Evolutionary conservation across 805 yeast genomes (phyloP).

Genomic region (Pichia gijzeniarum): DNA sequence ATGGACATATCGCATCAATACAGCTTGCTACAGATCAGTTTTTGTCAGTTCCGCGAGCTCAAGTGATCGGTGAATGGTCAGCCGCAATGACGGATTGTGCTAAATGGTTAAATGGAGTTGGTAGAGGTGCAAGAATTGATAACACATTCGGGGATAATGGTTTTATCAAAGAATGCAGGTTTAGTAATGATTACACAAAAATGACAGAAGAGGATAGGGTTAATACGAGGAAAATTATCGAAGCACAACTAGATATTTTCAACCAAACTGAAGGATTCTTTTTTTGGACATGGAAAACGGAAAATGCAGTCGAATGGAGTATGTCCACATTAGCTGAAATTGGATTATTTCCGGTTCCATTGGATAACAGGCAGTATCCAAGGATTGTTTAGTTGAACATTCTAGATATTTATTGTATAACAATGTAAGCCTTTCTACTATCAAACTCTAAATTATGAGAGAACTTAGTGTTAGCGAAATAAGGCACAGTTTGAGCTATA

Average conservation of each 20-base stretch:
- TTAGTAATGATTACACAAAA: constrained; percentile 29
- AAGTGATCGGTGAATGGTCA: constrained; percentile 65
- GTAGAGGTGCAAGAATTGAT: constrained; percentile 61
- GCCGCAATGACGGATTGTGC: constrained; percentile 70
- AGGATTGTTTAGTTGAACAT: constrained; percentile 40
- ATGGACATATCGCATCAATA: constrained; percentile 52
- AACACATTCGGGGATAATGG: constrained; percentile 40
- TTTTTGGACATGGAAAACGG: constrained; percentile 70
- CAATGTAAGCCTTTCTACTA: constrained; percentile 33
- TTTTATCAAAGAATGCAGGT: constrained; percentile 49
- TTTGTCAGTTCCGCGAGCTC: constrained; percentile 35
- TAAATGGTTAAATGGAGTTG: constrained; percentile 62
- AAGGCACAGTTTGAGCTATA: constrained; percentile 20
- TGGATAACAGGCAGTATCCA: constrained; percentile 60
- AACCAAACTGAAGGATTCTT: constrained; percentile 49
- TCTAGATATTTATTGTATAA: neutral
- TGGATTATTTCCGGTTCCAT: constrained; percentile 58
- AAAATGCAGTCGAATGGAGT: constrained; percentile 63
- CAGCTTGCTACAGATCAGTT: constrained; percentile 41
- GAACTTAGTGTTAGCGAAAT: constrained; percentile 35
- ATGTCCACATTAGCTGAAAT: constrained; percentile 41
- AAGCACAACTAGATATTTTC: constrained; percentile 54
- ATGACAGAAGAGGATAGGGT: constrained; percentile 39
- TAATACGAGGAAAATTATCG: constrained; percentile 48
- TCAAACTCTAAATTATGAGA: constrained; percentile 33